Evolutionary conservation across 1,139 yeast genomes (phyloP).

Genomic region (Suhomyces panamericanus): DNA sequence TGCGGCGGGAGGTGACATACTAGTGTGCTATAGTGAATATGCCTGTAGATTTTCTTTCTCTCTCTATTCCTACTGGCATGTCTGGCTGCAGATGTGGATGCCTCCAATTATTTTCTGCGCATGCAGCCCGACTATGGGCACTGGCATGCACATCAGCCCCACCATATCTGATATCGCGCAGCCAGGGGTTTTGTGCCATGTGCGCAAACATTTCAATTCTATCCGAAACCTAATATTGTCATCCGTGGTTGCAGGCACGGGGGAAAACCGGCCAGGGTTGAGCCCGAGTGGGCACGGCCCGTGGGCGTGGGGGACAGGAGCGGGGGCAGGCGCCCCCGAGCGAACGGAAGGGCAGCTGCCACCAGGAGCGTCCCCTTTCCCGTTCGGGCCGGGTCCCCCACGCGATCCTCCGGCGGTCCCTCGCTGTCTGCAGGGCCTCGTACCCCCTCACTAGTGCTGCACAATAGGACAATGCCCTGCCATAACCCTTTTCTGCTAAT

Average conservation of each 20-base stretch:
- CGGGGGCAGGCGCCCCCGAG: neutral
- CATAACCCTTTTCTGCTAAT: neutral
- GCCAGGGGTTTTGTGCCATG: slow-evolving; percentile 2
- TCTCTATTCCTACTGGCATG: no score
- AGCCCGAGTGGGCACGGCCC: neutral
- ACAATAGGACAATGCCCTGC: slow-evolving; percentile 1
- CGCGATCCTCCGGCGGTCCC: neutral
- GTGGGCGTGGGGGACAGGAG: neutral
- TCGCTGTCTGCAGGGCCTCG: neutral
- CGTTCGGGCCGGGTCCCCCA: neutral
- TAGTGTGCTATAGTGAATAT: no score
- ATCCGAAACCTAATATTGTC: slow-evolving; percentile 10
- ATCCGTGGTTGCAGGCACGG: neutral
- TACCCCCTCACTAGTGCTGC: neutral
- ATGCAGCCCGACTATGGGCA: neutral
- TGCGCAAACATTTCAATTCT: slow-evolving; percentile 10
- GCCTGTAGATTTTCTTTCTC: no score
- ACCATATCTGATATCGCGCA: slow-evolving; percentile 8
- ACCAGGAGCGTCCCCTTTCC: neutral
- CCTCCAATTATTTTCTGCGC: neutral
- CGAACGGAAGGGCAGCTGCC: no score
- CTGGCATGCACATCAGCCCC: slow-evolving; percentile 1
- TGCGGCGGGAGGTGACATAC: no score
- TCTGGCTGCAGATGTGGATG: slow-evolving; percentile 3
- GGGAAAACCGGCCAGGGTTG: neutral